Base-by-base conservation (phyloP, 108 stramenopile species). In the Nitzschia inconspicua region DNA sequence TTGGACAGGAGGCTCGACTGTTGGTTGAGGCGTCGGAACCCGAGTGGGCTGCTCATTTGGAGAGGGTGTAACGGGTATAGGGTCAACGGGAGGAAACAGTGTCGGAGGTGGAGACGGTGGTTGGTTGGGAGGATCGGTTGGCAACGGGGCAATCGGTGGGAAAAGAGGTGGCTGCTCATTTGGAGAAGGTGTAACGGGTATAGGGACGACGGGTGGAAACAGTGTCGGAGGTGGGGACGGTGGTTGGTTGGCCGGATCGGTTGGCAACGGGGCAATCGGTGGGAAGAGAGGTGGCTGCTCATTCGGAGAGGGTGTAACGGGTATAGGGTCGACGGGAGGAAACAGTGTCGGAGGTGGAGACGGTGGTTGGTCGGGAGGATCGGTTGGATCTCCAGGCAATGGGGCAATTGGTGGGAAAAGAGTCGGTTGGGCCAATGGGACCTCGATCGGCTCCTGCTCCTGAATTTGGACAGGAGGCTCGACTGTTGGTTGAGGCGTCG, bases 281-380 rank as follows among this genome's bases (percentile, higher is more conserved):
- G 55, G 37, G 13, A 13, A 10, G 2, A 16, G 9, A 9, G 37
- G 28, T 1, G 36, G 26, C 8, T 24, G 2, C 14, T 1, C 43
- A 39, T 4, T 25, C 14, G 57, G 36, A 4, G 43, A 39, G 0
- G 34, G 4, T 23, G 55, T 20, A 16, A 14, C n/a, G 7, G n/a
- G 20, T 46, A 46, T 46, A 24, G n/a, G 44, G 20, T 56, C 37
- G 55, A 39, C 6, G 1, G n/a, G 19, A 37, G 55, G 55, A 27
- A 23, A 13, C 3, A 30, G 7, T 39, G 55, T 56, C 25, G 55
- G 55, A 24, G 37, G 19, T 40, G 2, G 34, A 24, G 55, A 22
- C 18, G 55, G 55, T 1, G 34, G 35, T 2, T n/a, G 35, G 0
- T 35, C 40, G 4, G 54, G 18, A 4, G 58, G 43, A 13, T n/a